A percentile compares a stretch with the other conserved stretches of the same genome.
These are phyloP conservation scores for Irpex sp. DNA, from an alignment of 1,284 basidiomycete species.

Conservation along the genomic window DNA sequence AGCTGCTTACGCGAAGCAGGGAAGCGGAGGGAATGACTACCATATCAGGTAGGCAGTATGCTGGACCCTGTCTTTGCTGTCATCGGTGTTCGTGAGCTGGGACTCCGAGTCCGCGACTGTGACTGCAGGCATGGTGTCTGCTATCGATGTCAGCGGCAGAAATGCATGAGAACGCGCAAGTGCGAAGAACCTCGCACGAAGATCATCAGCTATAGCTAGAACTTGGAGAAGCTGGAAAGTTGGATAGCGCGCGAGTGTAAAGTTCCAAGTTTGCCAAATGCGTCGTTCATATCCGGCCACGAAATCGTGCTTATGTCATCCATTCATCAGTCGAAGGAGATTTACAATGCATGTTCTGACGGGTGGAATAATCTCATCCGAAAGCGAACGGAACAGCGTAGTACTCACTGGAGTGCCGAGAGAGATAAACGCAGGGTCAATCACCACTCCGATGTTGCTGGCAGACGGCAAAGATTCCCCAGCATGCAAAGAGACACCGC, in stretches of 20 bases:
- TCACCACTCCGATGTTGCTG: too few species aligned
- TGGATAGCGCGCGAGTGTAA: not conserved
- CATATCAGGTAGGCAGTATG: not conserved
- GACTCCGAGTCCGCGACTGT: not conserved
- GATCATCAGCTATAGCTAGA: not conserved
- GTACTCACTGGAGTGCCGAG: too few species aligned
- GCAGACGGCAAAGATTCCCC: too few species aligned
- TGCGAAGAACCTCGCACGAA: not conserved
- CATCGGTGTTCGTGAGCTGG: not conserved
- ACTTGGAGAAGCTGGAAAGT: not conserved
- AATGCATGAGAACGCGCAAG: not conserved
- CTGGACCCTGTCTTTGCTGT: not conserved
- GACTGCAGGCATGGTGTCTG: not conserved
- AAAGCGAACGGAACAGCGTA: too few species aligned
- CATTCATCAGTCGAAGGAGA: too few species aligned
- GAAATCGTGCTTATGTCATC: too few species aligned
- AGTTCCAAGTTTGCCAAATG: too few species aligned
- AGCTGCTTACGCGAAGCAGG: not conserved
- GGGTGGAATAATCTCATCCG: too few species aligned
- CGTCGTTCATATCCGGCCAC: too few species aligned
- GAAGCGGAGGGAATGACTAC: not conserved
- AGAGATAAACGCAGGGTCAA: too few species aligned
- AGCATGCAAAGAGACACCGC: too few species aligned
- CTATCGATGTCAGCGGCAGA: not conserved
- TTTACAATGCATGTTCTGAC: too few species aligned